Conservation (phyloP, 1,284 basidiomycete genomes). For the Baeospora myosura region DNA sequence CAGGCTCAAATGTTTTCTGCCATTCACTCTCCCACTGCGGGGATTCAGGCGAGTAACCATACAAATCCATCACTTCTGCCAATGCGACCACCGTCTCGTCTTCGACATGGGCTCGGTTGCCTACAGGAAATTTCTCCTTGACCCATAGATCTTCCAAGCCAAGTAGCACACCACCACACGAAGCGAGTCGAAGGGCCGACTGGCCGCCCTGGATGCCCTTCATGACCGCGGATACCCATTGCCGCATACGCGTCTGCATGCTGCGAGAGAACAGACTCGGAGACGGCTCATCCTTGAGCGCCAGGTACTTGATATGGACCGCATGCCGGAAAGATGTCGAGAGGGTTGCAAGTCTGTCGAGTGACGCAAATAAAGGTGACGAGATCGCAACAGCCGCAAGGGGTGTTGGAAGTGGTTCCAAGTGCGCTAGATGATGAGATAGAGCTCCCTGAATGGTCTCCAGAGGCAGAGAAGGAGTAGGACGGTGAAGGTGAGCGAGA, state of each 20-base stretch:
- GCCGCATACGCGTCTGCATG: conserved; percentile 30
- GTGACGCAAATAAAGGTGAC: conserved; percentile 46
- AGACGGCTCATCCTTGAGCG: conserved; percentile 28
- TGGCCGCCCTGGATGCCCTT: conserved; percentile 59
- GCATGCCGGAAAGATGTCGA: conserved; percentile 56
- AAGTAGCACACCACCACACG: conserved; percentile 54
- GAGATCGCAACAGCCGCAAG: conserved; percentile 59
- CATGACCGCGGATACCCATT: conserved; percentile 52
- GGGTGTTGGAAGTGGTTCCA: conserved; percentile 50
- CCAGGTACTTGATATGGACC: conserved; percentile 44
- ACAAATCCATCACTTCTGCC: conserved; percentile 65
- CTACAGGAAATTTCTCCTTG: conserved; percentile 17
- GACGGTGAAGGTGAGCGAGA: background rate
- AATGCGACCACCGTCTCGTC: conserved; percentile 59
- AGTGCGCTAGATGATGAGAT: conserved; percentile 53
- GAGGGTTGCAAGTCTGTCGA: conserved; percentile 44
- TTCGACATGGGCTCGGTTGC: conserved; percentile 40
- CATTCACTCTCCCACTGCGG: conserved; percentile 58
- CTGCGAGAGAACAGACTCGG: conserved; percentile 37
- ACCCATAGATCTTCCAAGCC: conserved; percentile 51
- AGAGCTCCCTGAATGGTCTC: conserved; percentile 52
- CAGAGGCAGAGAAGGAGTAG: conserved; percentile 38
- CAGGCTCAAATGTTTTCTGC: conserved; percentile 21
- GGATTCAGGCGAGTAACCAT: conserved; percentile 25
- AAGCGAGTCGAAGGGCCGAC: conserved; percentile 50